Conservation (phyloP, 2,329 filamentous ascomycete genomes). For the Fonsecaea erecta region DNA sequence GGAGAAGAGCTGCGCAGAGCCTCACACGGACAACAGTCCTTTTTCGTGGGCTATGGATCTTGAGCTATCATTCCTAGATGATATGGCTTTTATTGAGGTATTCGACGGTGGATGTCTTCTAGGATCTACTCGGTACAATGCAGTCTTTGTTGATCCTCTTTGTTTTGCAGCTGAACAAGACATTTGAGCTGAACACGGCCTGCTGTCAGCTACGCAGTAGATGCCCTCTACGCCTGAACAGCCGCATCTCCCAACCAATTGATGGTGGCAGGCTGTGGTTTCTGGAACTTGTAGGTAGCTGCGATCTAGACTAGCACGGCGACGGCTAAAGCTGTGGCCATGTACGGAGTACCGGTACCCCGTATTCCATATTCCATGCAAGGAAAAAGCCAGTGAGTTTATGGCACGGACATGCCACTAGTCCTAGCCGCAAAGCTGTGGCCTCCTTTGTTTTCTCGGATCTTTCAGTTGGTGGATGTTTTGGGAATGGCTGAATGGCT, state of each 20-base stretch:
- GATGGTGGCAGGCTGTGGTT: neutral
- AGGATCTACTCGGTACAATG: neutral
- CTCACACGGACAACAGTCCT: neutral
- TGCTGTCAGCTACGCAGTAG: too few species aligned
- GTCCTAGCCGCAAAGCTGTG: neutral
- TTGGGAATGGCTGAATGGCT: constrained; percentile 2
- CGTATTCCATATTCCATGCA: too few species aligned
- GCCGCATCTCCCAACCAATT: neutral
- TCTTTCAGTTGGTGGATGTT: neutral
- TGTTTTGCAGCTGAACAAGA: neutral
- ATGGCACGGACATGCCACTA: neutral
- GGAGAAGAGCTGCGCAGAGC: neutral
- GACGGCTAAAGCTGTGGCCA: neutral
- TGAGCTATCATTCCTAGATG: neutral
- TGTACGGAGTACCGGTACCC: neutral
- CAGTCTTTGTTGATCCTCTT: neutral
- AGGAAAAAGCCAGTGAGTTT: neutral
- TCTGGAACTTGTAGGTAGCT: neutral
- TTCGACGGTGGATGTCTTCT: neutral
- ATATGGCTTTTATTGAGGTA: neutral
- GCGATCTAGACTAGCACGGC: neutral
- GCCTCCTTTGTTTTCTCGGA: neutral
- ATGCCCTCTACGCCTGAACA: too few species aligned
- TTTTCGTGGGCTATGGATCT: neutral
- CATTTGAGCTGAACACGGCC: neutral